Base-by-base conservation (phyloP, 805 yeast genomes). In the Starmerella apicola region DNA sequence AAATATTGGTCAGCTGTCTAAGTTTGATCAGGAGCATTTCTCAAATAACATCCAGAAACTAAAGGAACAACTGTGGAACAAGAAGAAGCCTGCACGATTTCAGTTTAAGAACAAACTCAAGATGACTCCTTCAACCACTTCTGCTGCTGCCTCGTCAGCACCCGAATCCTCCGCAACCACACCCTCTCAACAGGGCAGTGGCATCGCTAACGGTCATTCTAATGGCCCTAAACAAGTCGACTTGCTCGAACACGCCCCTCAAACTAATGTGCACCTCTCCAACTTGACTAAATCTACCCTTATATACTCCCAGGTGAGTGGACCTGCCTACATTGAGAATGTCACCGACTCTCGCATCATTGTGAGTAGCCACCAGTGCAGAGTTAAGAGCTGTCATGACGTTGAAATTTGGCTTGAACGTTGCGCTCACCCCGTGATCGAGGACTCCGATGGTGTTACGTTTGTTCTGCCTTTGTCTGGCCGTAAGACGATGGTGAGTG, bases 381-480 rank as follows among this genome's bases (percentile, higher is more conserved):
- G 60, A 12, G 36, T 57, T 16, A 57, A 56, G 34, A 26, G 45
- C 25, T 49, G 60, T 34, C 19, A 22, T 3, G 34, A 45, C 28
- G 32, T 38, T 15, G 34, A 38, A 4, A 36, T 57, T 3, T 44
- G 37, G 24, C 35, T 57, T 5, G 44, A 44, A n/a, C 48, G 54
- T n/a, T 54, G 59, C 41, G n/a, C 22, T 16, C 38, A 49, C 15
- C 61, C 61, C 8, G 44, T 54, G 18, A 51, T 57, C 19, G 61
- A 57, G 38, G 21, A 40, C 16, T 50, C 54, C 39, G 15, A 15
- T 4, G 32, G 15, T 2, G 36, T 57, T n/a, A 18, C 15, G 12
- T 55, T 57, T 37, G 45, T 42, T 8, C 48, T 45, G 20, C 44
- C 46, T 10, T 47, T 27, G 2, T 39, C 35, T 3, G 3, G 31